Evolutionary conservation across 345 rosid genomes (phyloP), one percentile per base, ranked within the genome.

Genomic region (Salix viminalis): DNA sequence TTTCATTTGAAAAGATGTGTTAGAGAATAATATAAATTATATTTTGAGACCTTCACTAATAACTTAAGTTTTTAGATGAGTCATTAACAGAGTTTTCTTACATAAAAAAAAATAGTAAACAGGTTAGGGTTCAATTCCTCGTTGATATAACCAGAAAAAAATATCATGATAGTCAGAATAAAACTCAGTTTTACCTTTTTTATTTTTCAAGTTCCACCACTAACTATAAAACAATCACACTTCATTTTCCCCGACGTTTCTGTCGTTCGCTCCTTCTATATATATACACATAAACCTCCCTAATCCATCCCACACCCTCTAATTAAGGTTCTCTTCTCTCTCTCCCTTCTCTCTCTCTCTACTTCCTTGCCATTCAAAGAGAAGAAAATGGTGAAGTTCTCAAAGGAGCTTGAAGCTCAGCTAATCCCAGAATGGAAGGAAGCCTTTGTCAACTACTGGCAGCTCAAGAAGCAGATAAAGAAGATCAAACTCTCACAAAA

Each of bases 381-480:
- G 72, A 86, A 16, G 39, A 73, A 76, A 87, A 96, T 96, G 99
- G 98, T 96, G 89, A 96, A 96, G 87, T 96, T 96, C 85, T 96
- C 99, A 0, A 96, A 92, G 79, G 94, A 96, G 85, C 88, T 96
- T 1, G 97, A 94, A 70, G 99, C 99, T 80, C 99, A 96, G 74
- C 87, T 96, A 0, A 96, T 96, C 68, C 99, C 99, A 0, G 98
- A 96, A 79, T 96, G 99, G 99, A 96, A 91, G 73, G 98, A 91
- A 18, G 97, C 97, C 52, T 96, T 94, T 66, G 99, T 92, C 34
- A 89, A 94, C 81, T 96, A 96, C 76, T 83, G 97, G 89, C 88
- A 88, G 64, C 94, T 94, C 42, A 96, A 96, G 77, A 96, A 96
- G 79, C 96, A 91, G 26, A 70, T 96, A 4, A 96, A 92, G 76